Evolutionary conservation across 106 monocot species (phyloP).

Genomic region (Dendrobium nobile): DNA sequence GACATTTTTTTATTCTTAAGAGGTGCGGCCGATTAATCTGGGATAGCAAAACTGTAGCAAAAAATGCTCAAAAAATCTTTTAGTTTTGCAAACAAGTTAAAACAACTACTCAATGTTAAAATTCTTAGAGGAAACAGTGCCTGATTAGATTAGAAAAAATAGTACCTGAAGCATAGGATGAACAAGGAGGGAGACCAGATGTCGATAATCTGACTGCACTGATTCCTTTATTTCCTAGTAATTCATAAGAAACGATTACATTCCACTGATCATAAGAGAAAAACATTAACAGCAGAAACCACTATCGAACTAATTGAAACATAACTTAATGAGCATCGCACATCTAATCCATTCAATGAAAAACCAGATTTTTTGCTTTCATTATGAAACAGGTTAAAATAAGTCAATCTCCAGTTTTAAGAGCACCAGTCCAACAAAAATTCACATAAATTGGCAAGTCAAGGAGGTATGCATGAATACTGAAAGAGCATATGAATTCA

Average conservation of each 20-base stretch:
- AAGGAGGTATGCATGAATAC: too few relatives aligned
- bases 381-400: neutral
- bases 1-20: too few relatives aligned
- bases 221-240: conserved; percentile 81
- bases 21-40: too few relatives aligned
- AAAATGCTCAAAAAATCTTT: too few relatives aligned
- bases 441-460: neutral
- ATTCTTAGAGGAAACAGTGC: neutral
- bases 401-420: neutral
- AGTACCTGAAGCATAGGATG: conserved; percentile 92
- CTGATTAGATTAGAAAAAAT: neutral
- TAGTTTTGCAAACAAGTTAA: too few relatives aligned
- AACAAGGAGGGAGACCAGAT: conserved; percentile 86
- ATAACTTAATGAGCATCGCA: neutral
- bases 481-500: too few relatives aligned
- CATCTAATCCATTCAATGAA: neutral
- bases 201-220: conserved; percentile 69
- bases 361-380: neutral
- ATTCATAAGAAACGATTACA: neutral
- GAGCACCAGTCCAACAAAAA: neutral
- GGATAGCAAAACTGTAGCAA: too few relatives aligned
- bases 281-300: neutral
- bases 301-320: neutral
- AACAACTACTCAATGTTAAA: neutral
- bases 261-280: neutral